Conservation (phyloP, 495 filamentous ascomycete species). For the Podospora tetraspora region DNA sequence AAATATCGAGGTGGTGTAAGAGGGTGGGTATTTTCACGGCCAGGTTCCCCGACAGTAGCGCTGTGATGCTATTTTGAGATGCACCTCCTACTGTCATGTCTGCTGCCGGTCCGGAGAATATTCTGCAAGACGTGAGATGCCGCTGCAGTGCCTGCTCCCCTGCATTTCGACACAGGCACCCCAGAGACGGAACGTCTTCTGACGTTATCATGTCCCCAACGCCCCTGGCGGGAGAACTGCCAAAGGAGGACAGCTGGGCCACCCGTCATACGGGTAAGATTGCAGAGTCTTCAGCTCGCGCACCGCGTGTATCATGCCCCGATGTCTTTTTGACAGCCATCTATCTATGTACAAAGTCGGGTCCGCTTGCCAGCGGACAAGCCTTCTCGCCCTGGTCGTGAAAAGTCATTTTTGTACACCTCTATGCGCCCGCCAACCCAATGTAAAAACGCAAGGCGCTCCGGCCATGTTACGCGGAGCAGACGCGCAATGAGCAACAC, state of each 20-base stretch:
- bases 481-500: constrained; percentile 19
- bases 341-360: neutral
- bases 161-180: neutral
- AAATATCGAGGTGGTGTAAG: too few relatives aligned
- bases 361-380: neutral
- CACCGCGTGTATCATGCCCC: neutral
- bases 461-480: constrained; percentile 11
- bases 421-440: constrained; percentile 4
- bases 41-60: neutral
- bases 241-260: too few relatives aligned
- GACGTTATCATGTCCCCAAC: neutral
- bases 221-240: neutral
- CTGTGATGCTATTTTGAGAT: neutral
- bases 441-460: constrained; percentile 11
- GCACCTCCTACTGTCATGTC: too few relatives aligned
- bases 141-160: neutral
- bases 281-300: neutral
- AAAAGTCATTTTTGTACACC: constrained; percentile 8
- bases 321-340: neutral
- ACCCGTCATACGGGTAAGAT: neutral
- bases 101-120: neutral
- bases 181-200: neutral
- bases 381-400: neutral
- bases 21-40: too few relatives aligned
- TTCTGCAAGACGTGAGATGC: neutral